Evolutionary conservation across 78 protist genomes (phyloP), one percentile per base, ranked within the genome.

Genomic region (Dictyostelium brefeldianum): DNA sequence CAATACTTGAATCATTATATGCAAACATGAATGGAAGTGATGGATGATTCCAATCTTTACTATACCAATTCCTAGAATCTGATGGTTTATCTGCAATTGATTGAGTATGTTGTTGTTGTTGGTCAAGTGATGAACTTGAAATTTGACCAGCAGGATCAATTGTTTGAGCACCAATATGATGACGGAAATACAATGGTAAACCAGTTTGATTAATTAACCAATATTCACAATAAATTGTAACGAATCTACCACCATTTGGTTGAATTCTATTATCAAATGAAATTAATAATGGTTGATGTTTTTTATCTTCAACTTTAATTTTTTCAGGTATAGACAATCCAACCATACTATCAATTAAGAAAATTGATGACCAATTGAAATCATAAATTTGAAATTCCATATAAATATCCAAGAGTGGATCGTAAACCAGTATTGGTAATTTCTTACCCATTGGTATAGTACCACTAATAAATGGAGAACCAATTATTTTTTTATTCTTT

Each of bases 201-300:
- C 95, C 95, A 43, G 95, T 81, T 70, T 91, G 95, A 70, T 91
- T 91, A 47, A 91, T 74, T 89, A 91, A 57, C 95, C 95, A 91
- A 62, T 59, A 91, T 20, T 81, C 91, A 46, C 95, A 81, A 54
- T 59, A 91, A 18, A 91, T 73, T 3, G 50, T 77, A 14, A 87
- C 50, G 36, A 64, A 56, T 74, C 93, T 56, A 47, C 53, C 48
- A 2, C 93, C 93, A 74, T 59, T 59, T 29, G 93, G 69, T 18
- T 87, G 67, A 46, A 87, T 29, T 64, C 93, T 74, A 51, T 87
- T 87, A 36, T 87, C 93, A 77, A 87, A 87, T 18, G 80, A 48
- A 27, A 87, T 87, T 25, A 87, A 36, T 20, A 87, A 20, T 18
- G 93, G 93, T 50, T 46, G 51, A n/a, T 64, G 79, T 18, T 31